Conservation (phyloP, 352 stramenopile genomes). For the Phytophthora pisi region DNA sequence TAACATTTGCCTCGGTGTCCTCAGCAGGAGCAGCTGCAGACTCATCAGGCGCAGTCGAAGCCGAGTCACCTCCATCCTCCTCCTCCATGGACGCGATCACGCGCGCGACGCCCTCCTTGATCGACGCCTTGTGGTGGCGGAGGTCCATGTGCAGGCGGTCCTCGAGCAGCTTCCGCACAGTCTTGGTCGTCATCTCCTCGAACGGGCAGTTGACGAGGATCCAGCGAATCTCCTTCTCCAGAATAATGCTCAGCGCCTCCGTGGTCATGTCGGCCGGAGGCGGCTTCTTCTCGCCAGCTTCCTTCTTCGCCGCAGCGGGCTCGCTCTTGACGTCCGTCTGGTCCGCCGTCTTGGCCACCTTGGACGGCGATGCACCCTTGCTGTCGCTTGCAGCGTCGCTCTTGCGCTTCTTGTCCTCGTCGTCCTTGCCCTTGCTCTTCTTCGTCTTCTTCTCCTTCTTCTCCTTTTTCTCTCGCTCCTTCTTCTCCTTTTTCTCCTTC, state of each 20-base stretch:
- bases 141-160: conserved; percentile 74
- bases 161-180: conserved; percentile 74
- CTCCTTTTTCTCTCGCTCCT: conserved; percentile 33
- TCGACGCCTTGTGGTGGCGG: conserved; percentile 73
- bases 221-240: conserved; percentile 84
- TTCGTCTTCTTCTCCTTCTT: conserved; percentile 48
- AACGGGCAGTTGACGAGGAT: conserved; percentile 80
- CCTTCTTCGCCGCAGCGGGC: conserved; percentile 1
- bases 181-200: conserved; percentile 88
- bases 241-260: conserved; percentile 52
- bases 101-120: conserved; percentile 75
- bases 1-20: conserved; percentile 26
- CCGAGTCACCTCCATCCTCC: conserved; percentile 30
- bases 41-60: conserved; percentile 26
- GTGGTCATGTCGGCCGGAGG: conserved; percentile 37
- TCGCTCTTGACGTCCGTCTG: conserved; percentile 48
- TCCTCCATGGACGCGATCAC: conserved; percentile 85
- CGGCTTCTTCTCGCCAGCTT: conserved; percentile 28
- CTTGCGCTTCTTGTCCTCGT: conserved; percentile 49
- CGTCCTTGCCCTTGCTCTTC: conserved; percentile 35
- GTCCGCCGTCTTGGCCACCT: conserved; percentile 51
- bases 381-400: conserved; percentile 33
- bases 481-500: conserved; percentile 24
- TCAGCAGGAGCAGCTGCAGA: conserved; percentile 3
- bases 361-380: conserved; percentile 31